Evolutionary conservation across 345 rosid genomes (phyloP).

Genomic region (Dipteronia dyeriana): DNA sequence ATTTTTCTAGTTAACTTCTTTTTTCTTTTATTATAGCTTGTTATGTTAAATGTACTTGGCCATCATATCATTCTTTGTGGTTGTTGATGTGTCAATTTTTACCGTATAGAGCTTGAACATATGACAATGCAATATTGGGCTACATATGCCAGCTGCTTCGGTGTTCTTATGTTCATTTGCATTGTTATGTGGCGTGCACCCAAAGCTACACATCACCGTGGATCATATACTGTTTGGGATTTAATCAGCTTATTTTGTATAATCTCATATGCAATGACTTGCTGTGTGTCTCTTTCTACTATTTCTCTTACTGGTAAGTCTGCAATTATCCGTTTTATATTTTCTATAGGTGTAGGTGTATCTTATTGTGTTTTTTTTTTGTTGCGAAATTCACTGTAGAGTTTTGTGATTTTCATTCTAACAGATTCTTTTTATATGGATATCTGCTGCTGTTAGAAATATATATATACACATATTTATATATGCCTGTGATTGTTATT

Average conservation of each 20-base stretch:
- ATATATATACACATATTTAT: background rate
- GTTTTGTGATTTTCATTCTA: background rate
- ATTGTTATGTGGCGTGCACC: conserved; percentile 35
- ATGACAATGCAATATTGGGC: conserved; percentile 84
- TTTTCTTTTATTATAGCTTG: background rate
- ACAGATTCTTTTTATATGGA: background rate
- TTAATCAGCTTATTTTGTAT: conserved; percentile 51
- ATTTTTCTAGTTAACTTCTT: background rate
- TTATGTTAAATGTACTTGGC: background rate
- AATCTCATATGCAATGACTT: conserved; percentile 45
- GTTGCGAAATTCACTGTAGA: background rate
- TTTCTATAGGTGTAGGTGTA: background rate
- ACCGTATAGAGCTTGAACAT: conserved; percentile 57
- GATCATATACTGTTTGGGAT: conserved; percentile 38
- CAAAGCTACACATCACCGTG: conserved; percentile 15
- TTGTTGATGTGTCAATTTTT: conserved; percentile 16
- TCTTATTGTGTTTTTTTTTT: background rate
- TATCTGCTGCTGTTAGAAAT: background rate
- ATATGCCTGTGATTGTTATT: conserved; percentile 1
- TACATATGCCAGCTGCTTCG: conserved; percentile 59
- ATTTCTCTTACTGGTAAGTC: conserved; percentile 57
- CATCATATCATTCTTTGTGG: background rate
- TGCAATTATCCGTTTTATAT: background rate
- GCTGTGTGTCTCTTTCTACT: conserved; percentile 53
- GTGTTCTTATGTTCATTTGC: conserved; percentile 64